Percentiles rank a stretch among this genome's conserved stretches.
Evolutionary conservation across 2,329 filamentous ascomycete genomes (phyloP).

Genomic region (Didymella sp.): DNA sequence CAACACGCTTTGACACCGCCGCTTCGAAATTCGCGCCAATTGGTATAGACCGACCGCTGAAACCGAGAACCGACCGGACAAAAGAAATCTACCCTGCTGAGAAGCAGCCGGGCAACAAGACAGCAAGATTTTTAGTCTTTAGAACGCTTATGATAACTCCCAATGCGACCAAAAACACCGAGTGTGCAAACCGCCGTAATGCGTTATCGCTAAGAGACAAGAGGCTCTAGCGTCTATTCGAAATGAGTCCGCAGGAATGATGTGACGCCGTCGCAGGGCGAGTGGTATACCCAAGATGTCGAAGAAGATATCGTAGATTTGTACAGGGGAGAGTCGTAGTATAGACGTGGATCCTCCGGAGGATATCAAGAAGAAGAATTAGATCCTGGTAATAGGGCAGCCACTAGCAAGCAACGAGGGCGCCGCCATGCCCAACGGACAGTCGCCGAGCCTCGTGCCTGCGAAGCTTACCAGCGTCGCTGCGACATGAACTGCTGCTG

Average conservation of each 20-base stretch:
- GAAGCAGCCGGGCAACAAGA: slow-evolving; percentile 41
- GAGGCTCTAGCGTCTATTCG: slow-evolving; percentile 50
- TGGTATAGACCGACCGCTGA: slow-evolving; percentile 52
- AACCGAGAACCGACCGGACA: slow-evolving; percentile 46
- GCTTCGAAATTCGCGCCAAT: slow-evolving; percentile 49
- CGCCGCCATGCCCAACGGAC: slow-evolving; percentile 45
- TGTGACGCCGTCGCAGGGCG: slow-evolving; percentile 52
- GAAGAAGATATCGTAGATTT: slow-evolving; percentile 53
- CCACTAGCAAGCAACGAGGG: slow-evolving; percentile 52
- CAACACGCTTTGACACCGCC: slow-evolving; percentile 47
- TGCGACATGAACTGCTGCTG: slow-evolving; percentile 58
- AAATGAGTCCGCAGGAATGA: slow-evolving; percentile 43
- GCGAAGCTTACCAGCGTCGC: slow-evolving; percentile 57
- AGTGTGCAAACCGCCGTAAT: slow-evolving; percentile 51
- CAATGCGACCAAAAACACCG: slow-evolving; percentile 50
- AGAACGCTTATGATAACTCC: slow-evolving; percentile 43
- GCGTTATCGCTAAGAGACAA: slow-evolving; percentile 49
- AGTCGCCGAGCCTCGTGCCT: slow-evolving; percentile 43
- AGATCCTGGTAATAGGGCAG: slow-evolving; percentile 44
- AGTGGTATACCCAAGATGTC: slow-evolving; percentile 52
- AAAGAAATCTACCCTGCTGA: slow-evolving; percentile 51
- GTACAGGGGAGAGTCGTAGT: slow-evolving; percentile 52
- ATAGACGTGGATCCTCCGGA: slow-evolving; percentile 51
- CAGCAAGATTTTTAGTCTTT: slow-evolving; percentile 47
- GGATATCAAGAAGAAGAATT: slow-evolving; percentile 49